A percentile compares a stretch with the other conserved stretches of the same genome.
These are phyloP conservation scores for Mrakia frigida DNA, from an alignment of 768 basidiomycete genomes.

Conservation along the genomic window DNA sequence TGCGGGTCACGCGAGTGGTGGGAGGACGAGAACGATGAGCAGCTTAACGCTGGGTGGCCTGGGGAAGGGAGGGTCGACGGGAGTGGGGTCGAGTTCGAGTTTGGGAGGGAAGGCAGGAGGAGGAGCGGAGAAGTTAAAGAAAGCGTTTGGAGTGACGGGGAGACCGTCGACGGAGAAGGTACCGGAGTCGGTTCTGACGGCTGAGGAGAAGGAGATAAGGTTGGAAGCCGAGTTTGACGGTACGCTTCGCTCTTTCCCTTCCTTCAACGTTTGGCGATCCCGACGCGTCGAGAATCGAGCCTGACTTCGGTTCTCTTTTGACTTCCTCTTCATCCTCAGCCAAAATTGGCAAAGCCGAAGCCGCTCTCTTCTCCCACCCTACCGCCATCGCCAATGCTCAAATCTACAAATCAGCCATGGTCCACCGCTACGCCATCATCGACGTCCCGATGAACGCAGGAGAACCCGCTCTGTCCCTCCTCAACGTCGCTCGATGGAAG, in stretches of 20 bases:
- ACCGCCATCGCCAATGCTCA: neutral
- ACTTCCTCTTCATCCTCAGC: neutral
- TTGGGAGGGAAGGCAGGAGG: neutral
- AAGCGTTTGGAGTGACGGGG: neutral
- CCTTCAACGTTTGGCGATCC: neutral
- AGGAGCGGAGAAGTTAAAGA: neutral
- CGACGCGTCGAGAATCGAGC: neutral
- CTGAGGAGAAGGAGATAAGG: neutral
- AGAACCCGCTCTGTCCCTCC: neutral
- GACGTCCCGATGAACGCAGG: neutral
- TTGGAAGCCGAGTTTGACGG: neutral
- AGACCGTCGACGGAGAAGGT: neutral
- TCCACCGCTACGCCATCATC: neutral
- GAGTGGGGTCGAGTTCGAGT: neutral
- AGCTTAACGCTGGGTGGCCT: neutral
- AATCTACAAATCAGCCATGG: neutral
- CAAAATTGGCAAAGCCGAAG: neutral
- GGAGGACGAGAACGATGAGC: neutral
- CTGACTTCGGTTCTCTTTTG: neutral
- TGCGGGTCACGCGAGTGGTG: neutral
- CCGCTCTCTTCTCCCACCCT: neutral
- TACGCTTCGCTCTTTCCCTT: neutral
- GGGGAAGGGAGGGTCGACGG: neutral
- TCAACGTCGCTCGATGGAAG: conserved; percentile 11
- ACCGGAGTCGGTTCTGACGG: neutral